Evolutionary conservation across 1,139 yeast genomes (phyloP).

Genomic region (Ogataea hybrid): DNA sequence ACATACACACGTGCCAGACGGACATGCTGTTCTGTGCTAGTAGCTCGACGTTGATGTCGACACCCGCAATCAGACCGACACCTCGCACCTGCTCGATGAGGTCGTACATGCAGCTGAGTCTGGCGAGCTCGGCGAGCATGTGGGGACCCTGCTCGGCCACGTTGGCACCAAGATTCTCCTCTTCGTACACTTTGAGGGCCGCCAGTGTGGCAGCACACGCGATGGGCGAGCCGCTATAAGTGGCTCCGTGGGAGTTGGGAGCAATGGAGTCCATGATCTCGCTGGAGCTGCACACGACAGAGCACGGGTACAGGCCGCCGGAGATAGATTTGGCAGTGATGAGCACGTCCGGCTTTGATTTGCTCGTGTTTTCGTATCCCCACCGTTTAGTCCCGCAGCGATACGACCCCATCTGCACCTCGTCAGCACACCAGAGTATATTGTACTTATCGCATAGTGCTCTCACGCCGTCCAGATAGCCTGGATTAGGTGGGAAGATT

Average conservation of each 20-base stretch:
- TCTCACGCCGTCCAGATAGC: conserved; percentile 31
- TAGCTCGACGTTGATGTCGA: conserved; percentile 17
- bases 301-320: conserved; percentile 29
- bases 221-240: conserved; percentile 38
- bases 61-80: conserved; percentile 26
- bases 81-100: conserved; percentile 29
- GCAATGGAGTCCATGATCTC: conserved; percentile 26
- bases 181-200: conserved; percentile 31
- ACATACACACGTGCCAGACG: conserved; percentile 28
- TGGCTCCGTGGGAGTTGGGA: conserved; percentile 35
- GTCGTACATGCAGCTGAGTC: conserved; percentile 17
- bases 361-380: conserved; percentile 24
- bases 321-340: conserved; percentile 31
- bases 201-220: conserved; percentile 35
- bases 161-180: conserved; percentile 26
- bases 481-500: conserved; percentile 33
- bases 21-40: conserved; percentile 14
- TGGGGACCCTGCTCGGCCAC: conserved; percentile 26
- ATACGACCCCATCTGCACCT: conserved; percentile 30
- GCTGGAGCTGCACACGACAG: conserved; percentile 25
- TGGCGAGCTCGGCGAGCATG: conserved; percentile 24
- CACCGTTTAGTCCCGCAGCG: conserved; percentile 27
- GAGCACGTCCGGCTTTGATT: conserved; percentile 28
- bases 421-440: conserved; percentile 33
- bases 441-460: conserved; percentile 32